Percentiles rank a stretch among this genome's conserved stretches.
phyloP scores from a whole-genome alignment of 2,329 filamentous ascomycete species.

The Didymosphaeria variabile region DNA sequence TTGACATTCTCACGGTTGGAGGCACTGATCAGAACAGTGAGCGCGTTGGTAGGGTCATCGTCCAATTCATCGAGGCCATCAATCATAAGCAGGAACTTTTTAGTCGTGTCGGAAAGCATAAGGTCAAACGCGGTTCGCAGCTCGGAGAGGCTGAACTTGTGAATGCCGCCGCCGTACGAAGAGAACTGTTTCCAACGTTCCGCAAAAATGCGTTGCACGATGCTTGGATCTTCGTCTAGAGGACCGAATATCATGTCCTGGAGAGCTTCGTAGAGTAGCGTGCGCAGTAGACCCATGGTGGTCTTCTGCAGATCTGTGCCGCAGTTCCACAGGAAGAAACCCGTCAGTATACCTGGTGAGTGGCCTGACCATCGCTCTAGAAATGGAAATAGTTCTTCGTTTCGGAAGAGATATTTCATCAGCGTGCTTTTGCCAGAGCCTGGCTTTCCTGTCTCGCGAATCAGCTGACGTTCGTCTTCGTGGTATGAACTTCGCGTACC shows the following conservation, averaged over 20 bases:
- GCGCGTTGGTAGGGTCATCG: conserved; percentile 29
- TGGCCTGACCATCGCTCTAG: conserved; percentile 42
- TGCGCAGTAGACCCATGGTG: conserved; percentile 31
- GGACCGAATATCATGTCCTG: conserved; percentile 46
- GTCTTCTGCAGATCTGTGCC: conserved; percentile 42
- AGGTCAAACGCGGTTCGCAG: conserved; percentile 36
- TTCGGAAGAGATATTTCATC: conserved; percentile 50
- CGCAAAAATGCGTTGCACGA: conserved; percentile 36
- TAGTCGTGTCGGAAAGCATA: conserved; percentile 37
- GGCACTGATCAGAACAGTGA: conserved; percentile 30
- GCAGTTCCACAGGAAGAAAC: conserved; percentile 58
- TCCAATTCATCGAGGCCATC: conserved; percentile 45
- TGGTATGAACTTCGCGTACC: conserved; percentile 17
- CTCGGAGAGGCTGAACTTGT: conserved; percentile 31
- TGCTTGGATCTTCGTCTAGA: conserved; percentile 33
- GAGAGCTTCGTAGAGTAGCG: conserved; percentile 41
- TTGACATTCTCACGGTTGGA: conserved; percentile 42
- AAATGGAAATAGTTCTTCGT: conserved; percentile 33
- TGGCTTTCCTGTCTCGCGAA: conserved; percentile 40
- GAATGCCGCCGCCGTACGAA: conserved; percentile 38
- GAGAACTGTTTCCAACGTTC: conserved; percentile 42
- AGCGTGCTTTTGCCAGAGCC: conserved; percentile 60
- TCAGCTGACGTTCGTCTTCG: neutral
- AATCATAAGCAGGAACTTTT: conserved; percentile 45
- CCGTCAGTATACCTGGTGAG: conserved; percentile 43